Evolutionary conservation across 345 rosid species (phyloP).

Genomic region (Lagerstroemia speciosa): DNA sequence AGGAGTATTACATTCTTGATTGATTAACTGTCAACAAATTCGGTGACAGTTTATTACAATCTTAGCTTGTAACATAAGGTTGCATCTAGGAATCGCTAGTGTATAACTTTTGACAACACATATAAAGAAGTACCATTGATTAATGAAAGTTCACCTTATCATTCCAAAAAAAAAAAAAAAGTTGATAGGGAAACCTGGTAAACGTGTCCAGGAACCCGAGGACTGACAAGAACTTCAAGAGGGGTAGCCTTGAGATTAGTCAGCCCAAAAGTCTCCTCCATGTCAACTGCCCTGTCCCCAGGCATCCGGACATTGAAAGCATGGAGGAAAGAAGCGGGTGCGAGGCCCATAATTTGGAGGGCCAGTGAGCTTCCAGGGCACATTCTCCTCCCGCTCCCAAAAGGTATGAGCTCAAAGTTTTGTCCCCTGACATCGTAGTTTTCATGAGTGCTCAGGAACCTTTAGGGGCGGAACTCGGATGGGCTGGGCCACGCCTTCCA

Average conservation of each 20-base stretch:
- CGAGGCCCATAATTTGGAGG: slow-evolving; percentile 23
- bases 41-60: too few species aligned
- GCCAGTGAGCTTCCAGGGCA: slow-evolving; percentile 40
- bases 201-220: slow-evolving; percentile 10
- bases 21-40: too few species aligned
- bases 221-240: slow-evolving; percentile 14
- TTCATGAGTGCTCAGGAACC: slow-evolving; percentile 30
- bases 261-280: slow-evolving; percentile 15
- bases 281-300: slow-evolving; percentile 18
- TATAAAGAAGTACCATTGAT: too few species aligned
- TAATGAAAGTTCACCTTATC: too few species aligned
- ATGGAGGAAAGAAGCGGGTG: slow-evolving; percentile 35
- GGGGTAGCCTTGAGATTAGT: slow-evolving; percentile 24
- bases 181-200: too few species aligned
- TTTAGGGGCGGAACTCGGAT: slow-evolving; percentile 36
- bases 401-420: slow-evolving; percentile 35
- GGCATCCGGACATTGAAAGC: slow-evolving; percentile 18
- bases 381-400: slow-evolving; percentile 43
- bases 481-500: too few species aligned
- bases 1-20: too few species aligned
- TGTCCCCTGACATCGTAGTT: slow-evolving; percentile 33
- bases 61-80: too few species aligned
- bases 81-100: too few species aligned
- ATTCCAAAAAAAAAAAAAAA: too few species aligned
- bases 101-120: too few species aligned